Conservation (phyloP, 805 yeast species). For the Sugiyamaella smithiae region DNA sequence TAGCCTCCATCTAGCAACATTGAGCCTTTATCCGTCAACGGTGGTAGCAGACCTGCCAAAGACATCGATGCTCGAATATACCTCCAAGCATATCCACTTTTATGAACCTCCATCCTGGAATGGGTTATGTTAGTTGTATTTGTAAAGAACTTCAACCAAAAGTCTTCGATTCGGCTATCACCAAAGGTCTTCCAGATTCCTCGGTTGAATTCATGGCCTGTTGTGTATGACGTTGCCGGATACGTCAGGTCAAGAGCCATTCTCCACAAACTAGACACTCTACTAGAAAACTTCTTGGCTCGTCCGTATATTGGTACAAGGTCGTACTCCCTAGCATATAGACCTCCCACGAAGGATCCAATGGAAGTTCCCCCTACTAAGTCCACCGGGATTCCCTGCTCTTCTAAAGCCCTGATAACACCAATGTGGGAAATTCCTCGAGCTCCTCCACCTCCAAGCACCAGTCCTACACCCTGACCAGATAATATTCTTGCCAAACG, state of each 20-base stretch:
- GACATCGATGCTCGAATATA: conserved; percentile 96
- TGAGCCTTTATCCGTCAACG: conserved; percentile 78
- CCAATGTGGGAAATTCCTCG: conserved; percentile 93
- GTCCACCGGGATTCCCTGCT: conserved; percentile 90
- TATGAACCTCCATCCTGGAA: conserved; percentile 91
- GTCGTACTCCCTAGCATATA: conserved; percentile 90
- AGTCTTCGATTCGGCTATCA: conserved; percentile 88
- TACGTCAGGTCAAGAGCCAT: conserved; percentile 79
- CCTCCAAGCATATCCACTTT: conserved; percentile 92
- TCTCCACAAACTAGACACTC: conserved; percentile 86
- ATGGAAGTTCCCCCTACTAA: conserved; percentile 95
- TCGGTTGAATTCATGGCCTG: conserved; percentile 95
- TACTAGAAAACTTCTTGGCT: conserved; percentile 77
- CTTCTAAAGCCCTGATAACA: conserved; percentile 84
- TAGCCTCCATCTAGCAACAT: conserved; percentile 97
- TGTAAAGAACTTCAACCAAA: conserved; percentile 86
- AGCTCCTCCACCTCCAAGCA: conserved; percentile 97
- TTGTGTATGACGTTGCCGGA: conserved; percentile 91
- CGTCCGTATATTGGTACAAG: conserved; percentile 88
- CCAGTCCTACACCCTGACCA: conserved; percentile 91
- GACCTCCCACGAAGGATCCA: conserved; percentile 93
- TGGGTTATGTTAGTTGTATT: conserved; percentile 94
- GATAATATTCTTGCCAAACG: conserved; percentile 86
- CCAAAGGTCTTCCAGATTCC: conserved; percentile 98
- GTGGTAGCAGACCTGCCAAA: conserved; percentile 86